Base-by-base conservation (phyloP, 768 basidiomycete species). In the button mushroom (Agaricus bisporus) region DNA sequence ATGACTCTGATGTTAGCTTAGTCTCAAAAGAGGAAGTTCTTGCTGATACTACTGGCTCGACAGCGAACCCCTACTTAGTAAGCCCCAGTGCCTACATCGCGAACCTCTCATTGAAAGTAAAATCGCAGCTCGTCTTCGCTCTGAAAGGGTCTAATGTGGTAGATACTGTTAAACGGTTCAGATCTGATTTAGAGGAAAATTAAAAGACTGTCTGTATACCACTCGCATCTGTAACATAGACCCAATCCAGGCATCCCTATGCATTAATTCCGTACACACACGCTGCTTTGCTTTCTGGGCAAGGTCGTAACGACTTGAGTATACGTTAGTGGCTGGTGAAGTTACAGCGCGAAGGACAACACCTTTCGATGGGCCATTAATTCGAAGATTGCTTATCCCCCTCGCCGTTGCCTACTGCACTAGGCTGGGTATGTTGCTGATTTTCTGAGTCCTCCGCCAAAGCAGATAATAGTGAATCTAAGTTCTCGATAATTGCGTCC, bases 1-100 rank as follows among this genome's bases (percentile, higher is more conserved):
- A 98, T 65, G 95, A 98, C 65, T 91, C 91, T 36, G 83, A 81
- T 55, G 91, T 98, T 8, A 77, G 82, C 3, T 76, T 82, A 25
- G 89, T 92, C 0, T 68, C 77, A 8, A 88, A 89, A 62, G 82
- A 82, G 7, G 94, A 97, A 62, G 88, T 98, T 2, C 73, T 97
- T 49, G 85, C 83, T 26, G 91, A 97, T 71, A 89, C 92, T 35
- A 91, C 90, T n/a, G 90, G 88, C 18, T 86, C 81, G 15, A 91
- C 83, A 35, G 91, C 88, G n/a, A 93, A 93, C 62, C 91, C 91
- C 25, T 93, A 93, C 70, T 72, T 93, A 69, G 91, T 90, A 58
- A 57, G 87, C 50, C 69, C 41, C 22, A 43, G 29, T 46, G 26
- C 11, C 29, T 14, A 22, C 20, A 9, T 12, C 37, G 17, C 47